These are phyloP conservation scores for Oldenlandia corymbosa DNA, from an alignment of 257 asterid genomes.

Conservation along the genomic window DNA sequence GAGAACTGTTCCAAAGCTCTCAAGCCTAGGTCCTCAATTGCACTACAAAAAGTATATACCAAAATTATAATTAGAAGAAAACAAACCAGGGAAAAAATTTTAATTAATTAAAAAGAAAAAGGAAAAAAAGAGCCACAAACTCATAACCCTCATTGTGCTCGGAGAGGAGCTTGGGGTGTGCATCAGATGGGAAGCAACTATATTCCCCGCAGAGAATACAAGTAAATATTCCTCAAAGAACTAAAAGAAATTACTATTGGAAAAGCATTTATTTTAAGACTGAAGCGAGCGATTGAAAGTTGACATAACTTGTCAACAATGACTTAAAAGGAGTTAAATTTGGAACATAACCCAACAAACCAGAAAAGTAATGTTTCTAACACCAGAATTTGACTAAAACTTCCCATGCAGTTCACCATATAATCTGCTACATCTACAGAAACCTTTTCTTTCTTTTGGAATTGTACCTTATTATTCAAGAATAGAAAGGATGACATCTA, in stretches of 20 bases:
- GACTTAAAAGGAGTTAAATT: neutral
- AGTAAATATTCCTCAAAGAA: neutral
- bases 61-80: constrained; percentile 15
- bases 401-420: neutral
- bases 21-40: constrained; percentile 72
- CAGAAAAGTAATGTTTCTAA: neutral
- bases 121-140: too few relatives aligned
- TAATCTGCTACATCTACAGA: neutral
- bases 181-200: neutral
- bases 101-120: too few relatives aligned
- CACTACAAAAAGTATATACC: constrained; percentile 47
- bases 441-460: too few relatives aligned
- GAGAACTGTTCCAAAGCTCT: constrained; percentile 54
- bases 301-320: neutral
- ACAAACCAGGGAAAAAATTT: neutral
- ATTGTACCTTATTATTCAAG: too few relatives aligned
- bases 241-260: too few relatives aligned
- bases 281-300: too few relatives aligned
- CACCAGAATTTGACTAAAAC: neutral
- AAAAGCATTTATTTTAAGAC: too few relatives aligned
- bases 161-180: neutral
- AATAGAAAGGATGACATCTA: too few relatives aligned
- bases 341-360: neutral
- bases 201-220: neutral
- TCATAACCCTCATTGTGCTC: neutral